Evolutionary conservation across 441 rosid genomes (phyloP).

Genomic region (Aquilaria agallochum): DNA sequence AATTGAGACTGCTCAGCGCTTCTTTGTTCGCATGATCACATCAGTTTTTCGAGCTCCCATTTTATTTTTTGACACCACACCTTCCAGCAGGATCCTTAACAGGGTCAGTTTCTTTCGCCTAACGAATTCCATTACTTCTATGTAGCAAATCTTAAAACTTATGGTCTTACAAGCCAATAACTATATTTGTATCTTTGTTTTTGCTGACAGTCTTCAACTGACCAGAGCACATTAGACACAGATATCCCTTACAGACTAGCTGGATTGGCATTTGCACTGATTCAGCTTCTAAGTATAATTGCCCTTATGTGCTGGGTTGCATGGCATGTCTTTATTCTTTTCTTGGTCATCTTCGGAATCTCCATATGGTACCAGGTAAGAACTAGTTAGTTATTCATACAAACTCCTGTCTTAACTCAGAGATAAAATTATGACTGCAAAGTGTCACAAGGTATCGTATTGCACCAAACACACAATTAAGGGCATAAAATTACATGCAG

Average conservation of each 20-base stretch:
- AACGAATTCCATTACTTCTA: not conserved
- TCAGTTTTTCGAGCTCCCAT: conserved; percentile 59
- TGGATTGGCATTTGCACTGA: conserved; percentile 59
- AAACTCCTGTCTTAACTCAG: not conserved
- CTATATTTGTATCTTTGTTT: not conserved
- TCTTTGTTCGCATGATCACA: conserved; percentile 43
- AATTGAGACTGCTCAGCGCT: conserved; percentile 45
- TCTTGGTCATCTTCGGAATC: conserved; percentile 46
- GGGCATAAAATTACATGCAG: conserved; percentile 24
- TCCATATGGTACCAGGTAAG: conserved; percentile 64
- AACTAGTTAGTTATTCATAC: not conserved
- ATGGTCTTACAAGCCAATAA: not conserved
- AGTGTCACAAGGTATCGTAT: not conserved
- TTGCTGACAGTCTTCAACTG: conserved; percentile 46
- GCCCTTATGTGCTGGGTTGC: conserved; percentile 55
- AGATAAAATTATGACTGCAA: not conserved
- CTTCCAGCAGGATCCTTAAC: conserved; percentile 52
- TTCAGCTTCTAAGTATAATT: conserved; percentile 54
- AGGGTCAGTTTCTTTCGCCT: conserved; percentile 37
- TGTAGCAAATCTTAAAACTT: not conserved
- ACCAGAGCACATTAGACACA: conserved; percentile 63
- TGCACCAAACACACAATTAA: not conserved
- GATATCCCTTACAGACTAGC: conserved; percentile 67
- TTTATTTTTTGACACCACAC: conserved; percentile 61
- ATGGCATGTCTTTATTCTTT: conserved; percentile 54